Base-by-base conservation (phyloP, 768 basidiomycete species). In the Amanita inopinata region DNA sequence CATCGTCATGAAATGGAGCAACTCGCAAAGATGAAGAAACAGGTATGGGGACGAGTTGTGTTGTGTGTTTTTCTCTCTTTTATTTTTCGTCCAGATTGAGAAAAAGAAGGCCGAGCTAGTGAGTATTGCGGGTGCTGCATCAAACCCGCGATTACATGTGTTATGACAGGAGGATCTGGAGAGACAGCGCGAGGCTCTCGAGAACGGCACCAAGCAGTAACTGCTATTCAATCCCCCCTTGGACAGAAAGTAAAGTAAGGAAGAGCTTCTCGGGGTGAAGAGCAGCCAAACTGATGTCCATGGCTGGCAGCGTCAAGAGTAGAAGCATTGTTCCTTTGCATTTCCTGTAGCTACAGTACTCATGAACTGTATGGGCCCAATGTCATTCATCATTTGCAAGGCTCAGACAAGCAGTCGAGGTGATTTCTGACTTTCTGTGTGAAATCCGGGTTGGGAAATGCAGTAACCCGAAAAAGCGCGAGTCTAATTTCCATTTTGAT, bases 1-100 rank as follows among this genome's bases (percentile, higher is more conserved):
- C 76, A 71, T 34, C 56, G 61, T 48, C 74, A 73, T 43, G 79
- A 81, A 39, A 54, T 61, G 6, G 69, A 66, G 50, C 62, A 71
- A 38, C 54, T 81, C 25, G 57, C 64, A 51, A 79, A 79, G 59
- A 55, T 81, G 56, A 70, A 53, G 61, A 60, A 57, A 19, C 50
- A 73, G 64, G 80, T 77, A 46, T 20, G 68, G 48, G 17, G 10
- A 18, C 38, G 11, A 18, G 3, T 20, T 9, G 15, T 28, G 19
- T 17, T 18, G n/a, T 23, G 30, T 34, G 11, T 19, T 17, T 19
- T 17, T 15, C 22, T n/a, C 12, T 36, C 12, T 17, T 49, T 1
- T 22, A 7, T 31, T 23, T n/a, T 25, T 2, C 22, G 24, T 17
- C 17, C 19, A 61, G 60, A 62, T 62, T 35, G 56, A 56, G 24